These are phyloP conservation scores for Tuber aestivum DNA, from an alignment of 495 filamentous ascomycete genomes.

Conservation along the genomic window DNA sequence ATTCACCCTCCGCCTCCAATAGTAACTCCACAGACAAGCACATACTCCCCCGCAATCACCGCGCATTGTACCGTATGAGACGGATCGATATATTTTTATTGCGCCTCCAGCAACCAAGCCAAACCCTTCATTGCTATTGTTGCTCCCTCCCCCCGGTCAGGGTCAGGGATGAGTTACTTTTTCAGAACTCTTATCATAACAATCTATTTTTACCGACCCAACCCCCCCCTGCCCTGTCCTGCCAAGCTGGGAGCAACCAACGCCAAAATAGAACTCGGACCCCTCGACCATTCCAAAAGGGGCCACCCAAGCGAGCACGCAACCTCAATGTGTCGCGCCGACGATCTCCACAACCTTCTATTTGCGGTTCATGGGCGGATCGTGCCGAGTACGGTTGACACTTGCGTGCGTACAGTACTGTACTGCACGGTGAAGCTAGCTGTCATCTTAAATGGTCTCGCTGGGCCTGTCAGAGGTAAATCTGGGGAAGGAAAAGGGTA, in stretches of 20 bases:
- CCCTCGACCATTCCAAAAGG: background rate
- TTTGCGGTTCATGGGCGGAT: background rate
- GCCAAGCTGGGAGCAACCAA: background rate
- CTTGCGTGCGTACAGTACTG: background rate
- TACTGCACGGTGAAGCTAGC: too few species aligned
- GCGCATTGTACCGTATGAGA: background rate
- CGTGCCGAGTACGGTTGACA: background rate
- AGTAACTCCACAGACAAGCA: background rate
- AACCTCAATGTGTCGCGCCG: background rate
- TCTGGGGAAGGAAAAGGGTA: background rate
- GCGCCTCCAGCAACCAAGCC: background rate
- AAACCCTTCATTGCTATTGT: background rate
- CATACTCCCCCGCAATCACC: background rate
- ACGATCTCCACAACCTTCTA: background rate
- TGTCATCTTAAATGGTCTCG: background rate
- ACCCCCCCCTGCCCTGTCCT: background rate
- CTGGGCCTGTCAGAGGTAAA: background rate
- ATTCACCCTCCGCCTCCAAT: background rate
- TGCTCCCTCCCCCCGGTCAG: background rate
- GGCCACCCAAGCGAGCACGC: background rate
- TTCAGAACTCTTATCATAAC: background rate
- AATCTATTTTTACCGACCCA: background rate
- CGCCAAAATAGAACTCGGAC: background rate
- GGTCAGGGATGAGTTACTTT: background rate
- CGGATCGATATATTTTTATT: slow-evolving; percentile 1